A percentile compares a stretch with the other conserved stretches of the same genome.
Conservation (phyloP, 202 grass and related monocot genomes). For the Dendrocalamus latiflorus region DNA sequence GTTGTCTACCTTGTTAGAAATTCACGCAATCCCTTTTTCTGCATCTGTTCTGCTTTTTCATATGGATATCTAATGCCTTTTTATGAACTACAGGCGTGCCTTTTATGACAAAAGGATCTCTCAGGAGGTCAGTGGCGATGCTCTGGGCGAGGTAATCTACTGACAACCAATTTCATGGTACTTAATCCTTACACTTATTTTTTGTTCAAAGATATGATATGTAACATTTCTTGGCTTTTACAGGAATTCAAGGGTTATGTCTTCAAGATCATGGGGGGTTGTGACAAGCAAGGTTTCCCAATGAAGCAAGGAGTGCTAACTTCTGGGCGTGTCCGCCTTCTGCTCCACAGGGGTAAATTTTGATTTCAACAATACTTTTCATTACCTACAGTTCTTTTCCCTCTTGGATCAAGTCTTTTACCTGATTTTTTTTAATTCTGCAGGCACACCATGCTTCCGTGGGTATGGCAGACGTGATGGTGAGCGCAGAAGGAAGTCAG, state of each 20-base stretch:
- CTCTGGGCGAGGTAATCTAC: constrained; percentile 55
- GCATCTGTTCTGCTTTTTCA: not conserved
- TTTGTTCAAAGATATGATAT: not conserved
- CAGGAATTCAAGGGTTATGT: constrained; percentile 82
- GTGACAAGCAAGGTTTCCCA: constrained; percentile 82
- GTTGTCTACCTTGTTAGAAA: not conserved
- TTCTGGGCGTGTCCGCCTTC: constrained; percentile 65
- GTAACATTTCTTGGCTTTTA: not conserved
- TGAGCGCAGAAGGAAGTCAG: constrained; percentile 80
- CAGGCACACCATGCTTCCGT: constrained; percentile 86
- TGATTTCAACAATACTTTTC: not conserved
- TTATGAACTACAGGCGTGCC: constrained; percentile 36
- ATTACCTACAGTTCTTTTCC: not conserved
- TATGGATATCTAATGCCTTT: not conserved
- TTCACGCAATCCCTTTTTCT: not conserved
- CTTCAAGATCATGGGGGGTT: constrained; percentile 88
- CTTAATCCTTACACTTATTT: not conserved
- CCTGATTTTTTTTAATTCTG: not conserved
- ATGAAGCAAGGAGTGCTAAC: constrained; percentile 90
- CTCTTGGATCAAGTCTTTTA: not conserved
- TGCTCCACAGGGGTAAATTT: constrained; percentile 67
- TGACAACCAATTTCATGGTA: not conserved
- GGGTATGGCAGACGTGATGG: constrained; percentile 67
- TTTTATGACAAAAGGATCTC: constrained; percentile 87
- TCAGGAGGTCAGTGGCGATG: constrained; percentile 63